Conservation (phyloP, 2,329 filamentous ascomycete genomes). For the Colletotrichum sublineola region DNA sequence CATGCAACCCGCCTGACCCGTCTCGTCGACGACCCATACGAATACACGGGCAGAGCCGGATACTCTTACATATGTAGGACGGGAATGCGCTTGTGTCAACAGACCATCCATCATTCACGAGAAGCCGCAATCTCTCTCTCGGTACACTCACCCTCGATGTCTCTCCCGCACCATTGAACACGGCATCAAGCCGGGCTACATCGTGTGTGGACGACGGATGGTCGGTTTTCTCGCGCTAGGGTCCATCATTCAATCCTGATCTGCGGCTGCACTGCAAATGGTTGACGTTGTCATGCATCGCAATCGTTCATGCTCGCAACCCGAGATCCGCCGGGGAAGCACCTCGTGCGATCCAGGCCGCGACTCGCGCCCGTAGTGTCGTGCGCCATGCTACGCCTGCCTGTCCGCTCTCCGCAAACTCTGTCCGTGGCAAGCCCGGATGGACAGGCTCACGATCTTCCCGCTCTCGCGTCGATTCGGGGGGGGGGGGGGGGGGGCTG, state of each 20-base stretch:
- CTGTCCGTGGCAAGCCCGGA: slow-evolving; percentile 38
- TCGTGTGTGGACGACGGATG: background rate
- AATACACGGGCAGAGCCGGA: background rate
- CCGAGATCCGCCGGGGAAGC: slow-evolving; percentile 43
- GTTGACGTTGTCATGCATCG: slow-evolving; percentile 39
- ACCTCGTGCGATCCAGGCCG: slow-evolving; percentile 40
- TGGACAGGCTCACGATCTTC: slow-evolving; percentile 39
- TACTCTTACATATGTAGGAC: background rate
- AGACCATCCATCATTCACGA: slow-evolving; percentile 26
- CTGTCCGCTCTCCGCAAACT: slow-evolving; percentile 41
- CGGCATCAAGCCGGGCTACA: background rate
- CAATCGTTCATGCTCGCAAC: slow-evolving; percentile 36
- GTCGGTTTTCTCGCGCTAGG: background rate
- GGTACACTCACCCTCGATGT: background rate
- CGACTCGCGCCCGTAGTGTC: slow-evolving; percentile 35
- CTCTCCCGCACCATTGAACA: background rate
- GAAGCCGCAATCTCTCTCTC: slow-evolving; percentile 18
- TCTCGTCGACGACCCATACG: slow-evolving; percentile 21
- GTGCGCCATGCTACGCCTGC: slow-evolving; percentile 17
- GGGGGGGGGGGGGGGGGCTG: slow-evolving; percentile 16
- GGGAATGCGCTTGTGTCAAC: background rate
- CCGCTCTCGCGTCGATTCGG: slow-evolving; percentile 40
- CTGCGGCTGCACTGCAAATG: slow-evolving; percentile 26
- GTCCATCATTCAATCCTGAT: slow-evolving; percentile 11
- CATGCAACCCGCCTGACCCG: slow-evolving; percentile 18